Evolutionary conservation across 495 filamentous ascomycete genomes (phyloP), one percentile per base, ranked within the genome.

Genomic region (Opeltia flavorubescens): DNA sequence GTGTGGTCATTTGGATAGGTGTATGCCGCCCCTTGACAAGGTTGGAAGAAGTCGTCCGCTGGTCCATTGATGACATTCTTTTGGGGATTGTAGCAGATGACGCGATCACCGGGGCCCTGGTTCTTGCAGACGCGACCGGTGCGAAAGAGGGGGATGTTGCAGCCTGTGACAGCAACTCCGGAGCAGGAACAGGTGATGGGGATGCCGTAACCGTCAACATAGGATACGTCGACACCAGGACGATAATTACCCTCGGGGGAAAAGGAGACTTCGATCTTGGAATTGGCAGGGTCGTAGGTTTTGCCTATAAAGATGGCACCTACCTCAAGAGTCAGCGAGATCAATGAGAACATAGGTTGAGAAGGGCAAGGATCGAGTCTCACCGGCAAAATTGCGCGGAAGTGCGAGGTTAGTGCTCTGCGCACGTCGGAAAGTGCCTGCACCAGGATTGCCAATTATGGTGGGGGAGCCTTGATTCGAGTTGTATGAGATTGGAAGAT

Each of bases 11-110:
- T 46, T 21, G 55, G 55, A 34, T 48, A 59, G 5, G 57, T 59
- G 24, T 57, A 59, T n/a, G 57, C 55, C 9, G 55, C 48, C n/a
- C 52, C 55, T 17, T 38, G 26, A 30, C 57, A 59, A 13, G 55
- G 51, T 9, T 46, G 30, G 40, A 59, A 59, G 41, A 58, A 59
- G 5, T 40, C 17, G 1, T 47, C 5, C 29, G 55, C 47, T 2
- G 55, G 33, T 11, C 51, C 51, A 25, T 46, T 8, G 4, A 35
- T 24, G 13, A 53, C 43, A 5, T 33, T 11, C 29, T 42, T 38
- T 17, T 50, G 29, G 1, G 51, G 47, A 20, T 53, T 52, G 49
- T 59, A 33, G 47, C 56, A 46, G 11, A 49, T 35, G 1, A 47
- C 50, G 5, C 25, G 21, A 21, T 41, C 34, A 5, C 43, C 48